Evolutionary conservation across 106 monocot species (phyloP), one percentile per base, ranked within the genome.

Genomic region (Acanthochlamys bracteata): DNA sequence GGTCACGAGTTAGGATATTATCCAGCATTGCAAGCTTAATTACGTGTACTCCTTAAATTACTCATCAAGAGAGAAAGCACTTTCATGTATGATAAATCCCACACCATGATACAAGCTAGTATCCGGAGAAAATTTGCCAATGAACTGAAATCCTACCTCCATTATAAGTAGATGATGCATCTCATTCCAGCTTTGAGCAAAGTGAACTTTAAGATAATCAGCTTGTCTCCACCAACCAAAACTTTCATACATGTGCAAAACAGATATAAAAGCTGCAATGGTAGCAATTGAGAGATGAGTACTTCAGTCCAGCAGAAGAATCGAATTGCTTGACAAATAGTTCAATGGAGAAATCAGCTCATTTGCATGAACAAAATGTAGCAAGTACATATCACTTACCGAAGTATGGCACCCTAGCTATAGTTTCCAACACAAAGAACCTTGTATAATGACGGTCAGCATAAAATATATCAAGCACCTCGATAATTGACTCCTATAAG

Each of bases 121-220:
- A 3, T 33, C 1, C 1, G 6, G 6, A 33, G 33, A 33, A 1
- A 33, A 33, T 3, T 33, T 3, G 6, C 6, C 33, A 3, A 55
- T 14, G 55, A 55, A 21, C 20, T 55, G 27, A 62, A 26, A 54
- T 24, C 27, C 26, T 69, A 98, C 98, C 80, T 98, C 98, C 98
- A 98, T 98, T 58, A 98, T 98, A 60, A 98, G 83, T 41, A 98
- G 77, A 86, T 98, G 98, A 63, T 98, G 98, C 67, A 98, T 41
- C 83, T 98, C 98, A 69, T 98, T 98, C 98, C 80, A 88, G 63
- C 79, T 98, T 71, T 98, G 85, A 55, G 98, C 98, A 86, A 98
- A 98, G 81, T 98, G 98, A 25, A 98, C 92, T 82, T 98, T 98
- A 16, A 98, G 39, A 89, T 98, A 98, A 76, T 98, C 98, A 75